Conservation (phyloP, 176 grass and related monocot species). For the Thalia dealbata region DNA sequence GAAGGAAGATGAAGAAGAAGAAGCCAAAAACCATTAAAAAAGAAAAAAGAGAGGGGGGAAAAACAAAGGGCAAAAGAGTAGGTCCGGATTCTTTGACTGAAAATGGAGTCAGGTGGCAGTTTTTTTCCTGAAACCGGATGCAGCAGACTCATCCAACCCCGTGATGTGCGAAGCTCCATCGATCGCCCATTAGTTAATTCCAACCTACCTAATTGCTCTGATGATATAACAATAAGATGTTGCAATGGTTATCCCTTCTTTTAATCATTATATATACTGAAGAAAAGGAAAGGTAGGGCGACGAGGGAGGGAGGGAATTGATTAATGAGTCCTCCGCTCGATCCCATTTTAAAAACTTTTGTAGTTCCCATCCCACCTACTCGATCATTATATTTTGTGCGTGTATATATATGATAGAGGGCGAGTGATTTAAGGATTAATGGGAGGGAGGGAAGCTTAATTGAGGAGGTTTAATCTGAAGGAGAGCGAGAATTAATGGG, state of each 20-base stretch:
- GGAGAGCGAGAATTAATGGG: constrained; percentile 6
- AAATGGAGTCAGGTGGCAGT: not conserved
- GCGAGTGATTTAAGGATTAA: not conserved
- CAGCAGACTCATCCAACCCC: not conserved
- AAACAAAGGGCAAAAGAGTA: not conserved
- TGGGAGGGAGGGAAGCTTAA: not conserved
- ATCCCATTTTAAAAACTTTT: not conserved
- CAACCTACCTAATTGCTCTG: not conserved
- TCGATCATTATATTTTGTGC: not conserved
- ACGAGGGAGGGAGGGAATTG: not conserved
- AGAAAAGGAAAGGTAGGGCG: not conserved
- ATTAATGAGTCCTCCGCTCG: not conserved
- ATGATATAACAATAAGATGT: not conserved
- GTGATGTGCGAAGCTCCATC: too few species aligned
- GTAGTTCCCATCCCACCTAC: not conserved
- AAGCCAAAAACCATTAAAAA: not conserved
- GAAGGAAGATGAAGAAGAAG: too few species aligned
- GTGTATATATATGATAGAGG: not conserved
- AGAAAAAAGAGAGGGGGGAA: not conserved
- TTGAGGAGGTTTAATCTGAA: not conserved
- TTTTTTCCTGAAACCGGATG: not conserved
- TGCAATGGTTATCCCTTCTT: not conserved
- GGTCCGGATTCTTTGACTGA: not conserved
- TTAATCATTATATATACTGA: too few species aligned
- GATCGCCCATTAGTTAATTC: too few species aligned